Conservation (phyloP, 2,329 filamentous ascomycete species). For the Eurotiales sp. region DNA sequence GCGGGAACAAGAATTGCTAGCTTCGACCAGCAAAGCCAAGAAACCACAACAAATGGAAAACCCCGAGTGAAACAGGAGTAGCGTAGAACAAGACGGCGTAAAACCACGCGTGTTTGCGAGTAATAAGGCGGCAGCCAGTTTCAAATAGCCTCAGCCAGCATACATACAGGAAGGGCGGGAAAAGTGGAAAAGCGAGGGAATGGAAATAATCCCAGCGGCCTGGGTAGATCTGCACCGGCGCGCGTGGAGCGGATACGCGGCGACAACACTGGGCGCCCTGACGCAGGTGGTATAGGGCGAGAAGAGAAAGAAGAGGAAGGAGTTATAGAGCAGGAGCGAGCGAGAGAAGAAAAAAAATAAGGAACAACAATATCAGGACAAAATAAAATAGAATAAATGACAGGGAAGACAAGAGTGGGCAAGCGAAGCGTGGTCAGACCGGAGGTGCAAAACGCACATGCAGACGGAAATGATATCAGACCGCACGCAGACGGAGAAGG, state of each 20-base stretch:
- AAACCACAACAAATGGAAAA: conserved; percentile 3
- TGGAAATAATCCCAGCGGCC: conserved; percentile 4
- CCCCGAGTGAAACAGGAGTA: conserved; percentile 11
- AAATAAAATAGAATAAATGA: neutral
- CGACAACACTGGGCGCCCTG: conserved; percentile 1
- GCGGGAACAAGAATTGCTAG: too few relatives aligned
- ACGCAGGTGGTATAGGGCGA: too few relatives aligned
- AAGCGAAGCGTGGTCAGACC: neutral
- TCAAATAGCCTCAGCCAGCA: too few relatives aligned
- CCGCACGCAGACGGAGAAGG: neutral
- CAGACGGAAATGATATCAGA: neutral
- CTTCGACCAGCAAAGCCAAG: neutral
- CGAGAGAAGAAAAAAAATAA: neutral
- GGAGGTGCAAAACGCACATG: neutral
- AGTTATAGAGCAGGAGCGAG: too few relatives aligned
- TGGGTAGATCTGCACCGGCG: conserved; percentile 16
- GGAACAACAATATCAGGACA: neutral
- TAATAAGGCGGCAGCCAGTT: neutral
- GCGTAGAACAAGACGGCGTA: conserved; percentile 4
- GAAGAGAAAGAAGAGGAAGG: neutral
- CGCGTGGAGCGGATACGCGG: conserved; percentile 16
- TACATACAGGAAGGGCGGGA: neutral
- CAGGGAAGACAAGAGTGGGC: neutral
- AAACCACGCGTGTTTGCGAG: too few relatives aligned
- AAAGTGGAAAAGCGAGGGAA: neutral